Evolutionary conservation across 2,329 filamentous ascomycete genomes (phyloP), one percentile per base, ranked within the genome.

Genomic region (Monosporascus sp.): DNA sequence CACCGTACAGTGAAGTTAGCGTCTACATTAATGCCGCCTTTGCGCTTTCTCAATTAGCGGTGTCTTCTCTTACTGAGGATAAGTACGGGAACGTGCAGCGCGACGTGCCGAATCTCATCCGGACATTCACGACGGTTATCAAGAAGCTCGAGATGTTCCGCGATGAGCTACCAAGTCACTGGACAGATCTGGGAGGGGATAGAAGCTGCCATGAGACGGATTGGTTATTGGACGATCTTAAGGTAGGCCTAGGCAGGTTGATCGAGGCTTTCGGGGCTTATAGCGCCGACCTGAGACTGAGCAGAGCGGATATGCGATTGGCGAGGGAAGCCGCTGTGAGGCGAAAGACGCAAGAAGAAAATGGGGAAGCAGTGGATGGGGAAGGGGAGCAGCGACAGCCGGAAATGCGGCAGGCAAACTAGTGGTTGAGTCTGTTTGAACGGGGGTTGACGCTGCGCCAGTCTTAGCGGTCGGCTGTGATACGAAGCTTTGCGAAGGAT

Each of bases 11-110:
- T 3, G 84, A 88, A 64, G 74, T 83, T 1, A 82, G 81, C 31
- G 73, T 87, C 17, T 86, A 90, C 59, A 71, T 88, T 49, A 84
- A 93, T 65, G 87, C 89, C 1, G 77, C 85, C n/a, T 83, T 84
- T 54, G 81, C 86, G 0, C 72, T 94, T 39, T 83, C 82, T 14
- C 78, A 80, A 48, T 77, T 97, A 27, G 81, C 89, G 0, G 80
- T 90, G 4, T 81, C 81, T 56, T 93, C 88, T 68, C 72, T 97
- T 51, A 74, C 76, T 3, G 92, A 97, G 69, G 93, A 97, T 67
- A 80, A 80, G 47, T 94, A 85, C 65, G 93, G 93, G 15, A 88
- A 89, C 60, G 93, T 95, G n/a, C 87, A 95, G 59, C 79, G 84
- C 44, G 89, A 94, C 58, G 84, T 97, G 2, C 83, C 88, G 1